A percentile compares a stretch with the other conserved stretches of the same genome.
Evolutionary conservation across 2,329 filamentous ascomycete species (phyloP).

Genomic region (Aspergillus thermomutatus): DNA sequence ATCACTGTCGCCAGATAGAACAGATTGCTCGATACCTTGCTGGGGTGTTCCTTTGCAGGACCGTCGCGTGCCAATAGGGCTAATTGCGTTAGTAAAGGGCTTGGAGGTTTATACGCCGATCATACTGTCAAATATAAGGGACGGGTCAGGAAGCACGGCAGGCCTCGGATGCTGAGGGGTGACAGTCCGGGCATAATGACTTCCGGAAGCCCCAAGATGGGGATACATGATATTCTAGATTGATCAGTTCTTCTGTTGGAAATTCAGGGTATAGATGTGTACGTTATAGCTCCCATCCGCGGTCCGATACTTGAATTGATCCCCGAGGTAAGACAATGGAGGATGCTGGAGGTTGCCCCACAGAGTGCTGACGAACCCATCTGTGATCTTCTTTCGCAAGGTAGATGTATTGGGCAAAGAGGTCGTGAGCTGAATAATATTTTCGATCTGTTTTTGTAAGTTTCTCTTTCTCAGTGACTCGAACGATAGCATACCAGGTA

Average conservation of each 20-base stretch:
- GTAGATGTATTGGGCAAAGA: constrained; percentile 7
- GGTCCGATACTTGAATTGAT: constrained; percentile 4
- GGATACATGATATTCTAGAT: constrained; percentile 4
- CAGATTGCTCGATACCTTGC: constrained; percentile 45
- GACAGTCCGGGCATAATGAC: constrained; percentile 1
- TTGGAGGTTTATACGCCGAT: background rate
- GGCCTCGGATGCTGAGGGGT: constrained; percentile 1
- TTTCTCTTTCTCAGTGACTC: no score
- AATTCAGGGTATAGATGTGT: background rate
- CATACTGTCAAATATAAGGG: constrained; percentile 5
- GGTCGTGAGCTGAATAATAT: constrained; percentile 5
- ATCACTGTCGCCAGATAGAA: constrained; percentile 52
- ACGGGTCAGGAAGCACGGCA: constrained; percentile 2
- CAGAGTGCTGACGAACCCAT: constrained; percentile 3
- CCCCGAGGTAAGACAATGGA: background rate
- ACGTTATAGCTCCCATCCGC: constrained; percentile 6
- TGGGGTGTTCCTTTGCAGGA: constrained; percentile 33
- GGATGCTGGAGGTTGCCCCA: constrained; percentile 4
- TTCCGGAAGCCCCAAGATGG: constrained; percentile 3
- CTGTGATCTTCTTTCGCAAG: constrained; percentile 1
- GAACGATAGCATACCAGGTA: constrained; percentile 6
- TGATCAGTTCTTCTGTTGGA: background rate
- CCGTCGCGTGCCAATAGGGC: constrained; percentile 7
- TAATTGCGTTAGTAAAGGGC: background rate
- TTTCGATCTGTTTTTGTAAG: background rate